Evolutionary conservation across 306 rosid genomes (phyloP).

Genomic region (Cicer pinnatifidum): DNA sequence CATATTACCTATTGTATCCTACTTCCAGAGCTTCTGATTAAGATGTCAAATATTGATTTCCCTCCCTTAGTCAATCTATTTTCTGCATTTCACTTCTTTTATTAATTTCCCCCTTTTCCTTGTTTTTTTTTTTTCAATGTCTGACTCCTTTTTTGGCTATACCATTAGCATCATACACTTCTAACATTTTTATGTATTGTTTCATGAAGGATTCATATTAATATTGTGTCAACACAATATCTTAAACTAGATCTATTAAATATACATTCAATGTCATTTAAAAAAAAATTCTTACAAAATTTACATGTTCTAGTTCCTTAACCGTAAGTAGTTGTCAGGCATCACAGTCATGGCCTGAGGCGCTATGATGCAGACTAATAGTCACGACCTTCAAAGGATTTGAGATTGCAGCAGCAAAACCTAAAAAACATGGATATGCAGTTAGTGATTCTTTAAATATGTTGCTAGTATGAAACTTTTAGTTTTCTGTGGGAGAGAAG

Average conservation of each 20-base stretch:
- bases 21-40: slow-evolving; percentile 44
- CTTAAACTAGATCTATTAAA: slow-evolving; percentile 19
- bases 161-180: slow-evolving; percentile 10
- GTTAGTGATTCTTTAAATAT: slow-evolving; percentile 43
- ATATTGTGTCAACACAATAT: slow-evolving; percentile 29
- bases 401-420: slow-evolving; percentile 51
- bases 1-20: slow-evolving; percentile 70
- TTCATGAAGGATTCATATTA: slow-evolving; percentile 14
- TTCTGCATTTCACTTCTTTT: slow-evolving; percentile 20
- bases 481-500: slow-evolving; percentile 17
- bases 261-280: slow-evolving; percentile 13
- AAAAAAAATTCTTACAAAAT: background rate
- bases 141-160: background rate
- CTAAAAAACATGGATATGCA: slow-evolving; percentile 46
- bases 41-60: slow-evolving; percentile 32
- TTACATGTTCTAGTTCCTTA: slow-evolving; percentile 57
- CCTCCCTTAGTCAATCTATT: slow-evolving; percentile 22
- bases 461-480: slow-evolving; percentile 7
- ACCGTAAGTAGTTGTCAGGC: slow-evolving; percentile 54
- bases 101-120: background rate
- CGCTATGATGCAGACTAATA: slow-evolving; percentile 56
- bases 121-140: slow-evolving; percentile 29
- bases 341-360: slow-evolving; percentile 52
- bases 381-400: slow-evolving; percentile 56
- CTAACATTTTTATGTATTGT: slow-evolving; percentile 13